phyloP scores from a whole-genome alignment of 1,284 basidiomycete species.

The Ceraceosorus guamensis region DNA sequence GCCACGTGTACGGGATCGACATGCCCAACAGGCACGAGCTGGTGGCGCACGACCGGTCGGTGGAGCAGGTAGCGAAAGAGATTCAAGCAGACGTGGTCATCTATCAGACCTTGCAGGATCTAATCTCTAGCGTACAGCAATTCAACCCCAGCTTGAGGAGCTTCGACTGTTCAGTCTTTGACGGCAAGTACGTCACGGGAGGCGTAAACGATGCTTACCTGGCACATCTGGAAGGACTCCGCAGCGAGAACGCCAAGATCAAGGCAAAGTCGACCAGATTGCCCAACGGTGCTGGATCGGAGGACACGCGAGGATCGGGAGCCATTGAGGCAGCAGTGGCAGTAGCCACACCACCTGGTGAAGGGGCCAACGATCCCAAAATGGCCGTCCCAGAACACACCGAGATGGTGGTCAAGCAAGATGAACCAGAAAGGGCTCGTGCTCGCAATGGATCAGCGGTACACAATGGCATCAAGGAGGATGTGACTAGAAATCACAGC shows the following conservation, averaged over 20 bases:
- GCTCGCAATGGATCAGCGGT: conserved; percentile 1
- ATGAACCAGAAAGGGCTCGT: background rate
- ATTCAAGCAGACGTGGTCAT: conserved; percentile 96
- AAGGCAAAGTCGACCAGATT: conserved; percentile 30
- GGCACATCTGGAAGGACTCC: conserved; percentile 64
- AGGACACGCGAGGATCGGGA: no score
- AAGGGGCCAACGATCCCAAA: conserved; percentile 27
- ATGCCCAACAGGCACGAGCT: conserved; percentile 94
- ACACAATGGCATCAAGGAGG: conserved; percentile 4
- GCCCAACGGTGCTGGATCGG: conserved; percentile 18
- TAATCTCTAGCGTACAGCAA: conserved; percentile 76
- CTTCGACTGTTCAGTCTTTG: conserved; percentile 98
- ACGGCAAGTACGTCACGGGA: conserved; percentile 92
- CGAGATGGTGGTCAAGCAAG: background rate
- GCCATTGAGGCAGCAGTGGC: conserved; percentile 17
- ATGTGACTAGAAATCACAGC: background rate
- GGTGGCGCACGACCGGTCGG: conserved; percentile 76
- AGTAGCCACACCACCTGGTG: conserved; percentile 11
- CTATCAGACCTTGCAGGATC: conserved; percentile 89
- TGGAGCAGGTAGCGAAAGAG: conserved; percentile 66
- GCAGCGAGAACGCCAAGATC: conserved; percentile 74
- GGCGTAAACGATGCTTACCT: conserved; percentile 86
- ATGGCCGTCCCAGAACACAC: conserved; percentile 12
- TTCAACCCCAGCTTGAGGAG: conserved; percentile 71
- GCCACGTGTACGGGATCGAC: conserved; percentile 98